Evolutionary conservation across 2,329 filamentous ascomycete species (phyloP).

Genomic region (Akanthomyces muscarius): DNA sequence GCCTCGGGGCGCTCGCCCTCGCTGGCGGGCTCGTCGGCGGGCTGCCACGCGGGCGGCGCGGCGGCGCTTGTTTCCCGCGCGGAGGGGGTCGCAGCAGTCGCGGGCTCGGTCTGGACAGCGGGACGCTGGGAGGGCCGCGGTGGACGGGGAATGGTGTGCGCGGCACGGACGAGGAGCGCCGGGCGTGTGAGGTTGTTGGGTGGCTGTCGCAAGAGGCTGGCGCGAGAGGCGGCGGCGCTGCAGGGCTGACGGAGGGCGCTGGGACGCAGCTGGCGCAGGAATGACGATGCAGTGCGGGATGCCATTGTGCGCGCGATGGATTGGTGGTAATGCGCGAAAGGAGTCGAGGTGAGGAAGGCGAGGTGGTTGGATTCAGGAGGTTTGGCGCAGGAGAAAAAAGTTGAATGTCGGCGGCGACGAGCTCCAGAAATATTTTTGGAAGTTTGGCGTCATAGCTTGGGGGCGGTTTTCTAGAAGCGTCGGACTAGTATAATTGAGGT

Average conservation of each 20-base stretch:
- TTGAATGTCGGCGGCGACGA: background rate
- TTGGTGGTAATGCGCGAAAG: conserved; percentile 7
- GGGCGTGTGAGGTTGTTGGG: conserved; percentile 18
- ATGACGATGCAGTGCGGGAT: conserved; percentile 23
- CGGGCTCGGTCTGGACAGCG: background rate
- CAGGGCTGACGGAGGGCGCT: conserved; percentile 16
- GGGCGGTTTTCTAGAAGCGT: conserved; percentile 2
- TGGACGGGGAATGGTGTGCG: conserved; percentile 36
- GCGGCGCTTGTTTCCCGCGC: background rate
- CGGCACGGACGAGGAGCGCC: conserved; percentile 25
- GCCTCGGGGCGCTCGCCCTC: conserved; percentile 29
- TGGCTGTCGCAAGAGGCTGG: conserved; percentile 13
- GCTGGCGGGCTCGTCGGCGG: conserved; percentile 24
- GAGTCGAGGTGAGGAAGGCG: background rate
- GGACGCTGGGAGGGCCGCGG: conserved; percentile 19
- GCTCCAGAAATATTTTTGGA: conserved; percentile 15
- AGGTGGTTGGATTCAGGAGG: background rate
- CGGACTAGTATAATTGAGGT: background rate
- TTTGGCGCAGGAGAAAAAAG: background rate
- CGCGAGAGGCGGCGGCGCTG: conserved; percentile 20
- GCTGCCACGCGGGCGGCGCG: conserved; percentile 10
- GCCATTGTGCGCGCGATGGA: conserved; percentile 26
- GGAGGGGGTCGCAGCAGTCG: background rate
- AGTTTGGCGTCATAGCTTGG: conserved; percentile 5
- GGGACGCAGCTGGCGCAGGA: conserved; percentile 20